Base-by-base conservation (phyloP, 2,329 filamentous ascomycete species). In the Pseudogymnoascus sp. region DNA sequence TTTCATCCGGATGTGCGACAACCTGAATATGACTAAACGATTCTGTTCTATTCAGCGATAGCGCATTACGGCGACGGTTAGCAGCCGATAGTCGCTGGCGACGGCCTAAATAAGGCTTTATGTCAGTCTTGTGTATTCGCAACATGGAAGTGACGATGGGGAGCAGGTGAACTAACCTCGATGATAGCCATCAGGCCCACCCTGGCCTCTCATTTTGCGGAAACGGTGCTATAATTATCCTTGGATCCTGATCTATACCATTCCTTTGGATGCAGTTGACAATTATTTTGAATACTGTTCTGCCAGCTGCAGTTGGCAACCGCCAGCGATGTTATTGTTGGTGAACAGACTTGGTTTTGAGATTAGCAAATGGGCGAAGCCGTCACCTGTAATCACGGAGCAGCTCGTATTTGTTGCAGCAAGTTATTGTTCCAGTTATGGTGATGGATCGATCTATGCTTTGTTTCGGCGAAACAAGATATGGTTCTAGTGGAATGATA, bases 21-120 rank as follows among this genome's bases (percentile, higher is more conserved):
- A 54, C 28, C 33, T 54, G 47, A 20, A 54, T 54, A 54, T 54
- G 47, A 35, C 47, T 54, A 54, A 33, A 54, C 47, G 47, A 54
- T 12, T 54, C 47, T 35, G 47, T 30, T 54, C n/a, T 54, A 11
- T 54, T 33, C n/a, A 54, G 43, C 47, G n/a, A 54, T 35, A n/a
- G 47, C 9, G 7, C 16, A 54, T 33, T 54, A 18, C 47, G 47
- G 28, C 28, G 47, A 54, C 28, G 47, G 47, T 33, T 30, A 54
- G 25, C 25, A 54, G 4, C 14, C 7, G 47, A 33, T 18, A 18
- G 28, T 22, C 47, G 25, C 18, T 33, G 11, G 28, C 47, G 47
- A 5, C 47, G 47, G 25, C 9, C 47, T 54, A 54, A 54, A 20
- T 14, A 11, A 54, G 12, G 47, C 9, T n/a, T 54, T 33, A 54